phyloP scores from a whole-genome alignment of 2,329 filamentous ascomycete genomes.

The Apiospora sp. region DNA sequence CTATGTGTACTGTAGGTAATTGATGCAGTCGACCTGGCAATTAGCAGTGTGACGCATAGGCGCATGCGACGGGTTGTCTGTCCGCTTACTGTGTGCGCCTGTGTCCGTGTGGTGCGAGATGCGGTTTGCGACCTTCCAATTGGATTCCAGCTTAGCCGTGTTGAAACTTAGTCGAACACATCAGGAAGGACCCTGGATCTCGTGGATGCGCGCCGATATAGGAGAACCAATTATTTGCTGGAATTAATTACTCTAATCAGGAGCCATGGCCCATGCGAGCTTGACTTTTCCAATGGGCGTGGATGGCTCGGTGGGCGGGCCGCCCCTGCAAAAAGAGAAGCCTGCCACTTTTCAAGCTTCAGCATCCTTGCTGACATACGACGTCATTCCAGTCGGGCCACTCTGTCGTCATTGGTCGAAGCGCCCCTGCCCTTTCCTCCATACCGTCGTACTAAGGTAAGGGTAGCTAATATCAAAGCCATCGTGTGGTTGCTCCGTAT shows the following conservation, averaged over 20 bases:
- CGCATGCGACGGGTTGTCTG: not conserved
- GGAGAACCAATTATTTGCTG: not conserved
- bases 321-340: not conserved
- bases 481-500: slow-evolving; percentile 1
- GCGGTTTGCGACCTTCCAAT: slow-evolving; percentile 5
- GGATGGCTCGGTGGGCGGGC: not conserved
- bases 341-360: slow-evolving; percentile 20
- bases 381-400: slow-evolving; percentile 14
- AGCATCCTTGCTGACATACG: slow-evolving; percentile 5
- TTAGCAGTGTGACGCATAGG: not conserved
- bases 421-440: not conserved
- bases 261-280: slow-evolving; percentile 10
- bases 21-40: not conserved
- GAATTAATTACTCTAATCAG: not conserved
- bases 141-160: slow-evolving; percentile 8
- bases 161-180: slow-evolving; percentile 17
- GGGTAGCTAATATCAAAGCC: not conserved
- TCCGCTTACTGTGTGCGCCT: not conserved
- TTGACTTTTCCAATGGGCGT: not conserved
- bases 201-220: not conserved
- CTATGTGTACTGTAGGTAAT: not conserved
- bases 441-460: not conserved
- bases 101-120: not conserved
- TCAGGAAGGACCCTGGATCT: slow-evolving; percentile 18
- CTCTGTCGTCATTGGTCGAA: slow-evolving; percentile 15